Evolutionary conservation across 2,329 filamentous ascomycete species (phyloP).

Genomic region (Chalaropsis thielavioides): DNA sequence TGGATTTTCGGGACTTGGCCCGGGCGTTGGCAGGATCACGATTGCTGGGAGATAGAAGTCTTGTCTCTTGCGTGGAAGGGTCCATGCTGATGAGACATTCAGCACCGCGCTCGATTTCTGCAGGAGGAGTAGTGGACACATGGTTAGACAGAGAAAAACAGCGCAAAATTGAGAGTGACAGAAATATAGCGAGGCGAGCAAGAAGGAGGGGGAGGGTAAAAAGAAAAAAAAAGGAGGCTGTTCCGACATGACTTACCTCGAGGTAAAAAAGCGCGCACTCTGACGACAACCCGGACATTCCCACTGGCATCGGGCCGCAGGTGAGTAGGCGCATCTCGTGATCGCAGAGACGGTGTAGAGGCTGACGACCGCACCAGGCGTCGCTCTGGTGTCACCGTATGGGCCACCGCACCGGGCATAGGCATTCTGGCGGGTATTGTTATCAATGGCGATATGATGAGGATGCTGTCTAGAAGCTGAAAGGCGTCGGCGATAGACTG

Average conservation of each 20-base stretch:
- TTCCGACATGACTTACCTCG: conserved; percentile 42
- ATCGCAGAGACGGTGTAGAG: conserved; percentile 64
- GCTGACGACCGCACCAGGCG: conserved; percentile 47
- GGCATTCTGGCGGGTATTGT: conserved; percentile 27
- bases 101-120: conserved; percentile 69
- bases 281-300: conserved; percentile 70
- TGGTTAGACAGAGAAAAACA: conserved; percentile 3
- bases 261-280: conserved; percentile 64
- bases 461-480: conserved; percentile 27
- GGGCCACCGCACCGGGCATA: conserved; percentile 28
- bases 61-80: conserved; percentile 71
- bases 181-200: background rate
- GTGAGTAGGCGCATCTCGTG: conserved; percentile 49
- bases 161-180: background rate
- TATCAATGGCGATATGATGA: conserved; percentile 22
- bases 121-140: background rate
- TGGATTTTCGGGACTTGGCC: conserved; percentile 49
- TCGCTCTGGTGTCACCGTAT: conserved; percentile 30
- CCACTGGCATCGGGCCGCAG: conserved; percentile 48
- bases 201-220: background rate
- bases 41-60: conserved; percentile 55
- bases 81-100: conserved; percentile 88
- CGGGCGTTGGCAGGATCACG: conserved; percentile 37
- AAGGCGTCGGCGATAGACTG: conserved; percentile 12
- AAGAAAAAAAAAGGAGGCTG: background rate